Base-by-base conservation (phyloP, 2,329 filamentous ascomycete species). In the Penicillium griseofulvum region DNA sequence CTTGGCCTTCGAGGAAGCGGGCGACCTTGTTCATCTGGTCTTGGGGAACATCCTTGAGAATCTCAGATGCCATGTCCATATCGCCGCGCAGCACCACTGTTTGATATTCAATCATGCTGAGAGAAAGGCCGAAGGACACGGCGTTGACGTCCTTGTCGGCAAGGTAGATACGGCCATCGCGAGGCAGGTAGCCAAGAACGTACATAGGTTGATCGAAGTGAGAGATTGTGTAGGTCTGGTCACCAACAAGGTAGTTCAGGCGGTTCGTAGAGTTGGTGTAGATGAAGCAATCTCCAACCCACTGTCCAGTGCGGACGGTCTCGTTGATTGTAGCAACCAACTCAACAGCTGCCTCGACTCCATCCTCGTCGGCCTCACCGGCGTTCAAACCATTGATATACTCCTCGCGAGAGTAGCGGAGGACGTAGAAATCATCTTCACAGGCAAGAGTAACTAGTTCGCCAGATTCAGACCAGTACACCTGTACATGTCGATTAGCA, bases 1-100 rank as follows among this genome's bases (percentile, higher is more conserved):
- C 93, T 75, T 99, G 94, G 2, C 94, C 94, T 74, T 97, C 94
- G 50, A 99, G 81, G 82, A 99, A 99, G 22, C 94, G 87, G 4
- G 94, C 94, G 65, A 99, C 95, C 80, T 97, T 97, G 81, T 96
- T 97, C 74, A 96, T 89, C 74, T 99, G 91, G 61, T 96, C 90
- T n/a, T 86, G 79, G 0, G 93, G 91, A 36, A 99, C 92, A 19
- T 88, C 88, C 5, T 85, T 80, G 16, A 99, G 84, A 60, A 97
- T 82, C 71, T 96, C 91, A 10, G 88, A 87, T 0, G 94, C 94
- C 14, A 90, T 85, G 61, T 97, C 94, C 81, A 97, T 88, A 66
- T 99, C 94, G 49, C 89, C 92, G 54, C 94, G 89, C 17, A 99
- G 85, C 14, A 99, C 93, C 41, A 97, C 81, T 0, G 94, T 99